These are phyloP conservation scores for Echinosophora koreensis DNA, from an alignment of 306 rosid genomes.

Conservation along the genomic window DNA sequence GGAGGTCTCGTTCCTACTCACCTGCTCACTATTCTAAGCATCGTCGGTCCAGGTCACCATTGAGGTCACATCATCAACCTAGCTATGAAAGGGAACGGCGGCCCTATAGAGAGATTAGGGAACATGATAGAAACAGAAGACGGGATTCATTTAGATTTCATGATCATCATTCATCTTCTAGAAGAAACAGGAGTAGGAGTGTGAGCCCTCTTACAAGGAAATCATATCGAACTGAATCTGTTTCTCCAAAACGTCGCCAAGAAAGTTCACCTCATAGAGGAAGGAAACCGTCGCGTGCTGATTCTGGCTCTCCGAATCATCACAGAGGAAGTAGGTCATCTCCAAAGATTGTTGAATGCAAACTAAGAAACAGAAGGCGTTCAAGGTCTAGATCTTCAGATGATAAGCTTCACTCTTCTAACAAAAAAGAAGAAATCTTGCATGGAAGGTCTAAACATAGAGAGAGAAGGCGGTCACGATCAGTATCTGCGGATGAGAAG, in stretches of 20 bases:
- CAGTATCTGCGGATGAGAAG: slow-evolving; percentile 73
- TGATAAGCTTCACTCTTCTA: slow-evolving; percentile 53
- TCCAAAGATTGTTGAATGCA: slow-evolving; percentile 72
- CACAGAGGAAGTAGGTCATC: slow-evolving; percentile 69
- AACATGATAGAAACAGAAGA: slow-evolving; percentile 74
- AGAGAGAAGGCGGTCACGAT: slow-evolving; percentile 79
- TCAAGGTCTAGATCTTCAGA: slow-evolving; percentile 83
- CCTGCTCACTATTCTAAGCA: slow-evolving; percentile 73
- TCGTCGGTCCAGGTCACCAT: slow-evolving; percentile 84
- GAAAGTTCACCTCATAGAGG: slow-evolving; percentile 75
- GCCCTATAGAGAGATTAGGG: slow-evolving; percentile 71
- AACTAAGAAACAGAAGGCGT: slow-evolving; percentile 67
- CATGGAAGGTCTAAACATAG: slow-evolving; percentile 65
- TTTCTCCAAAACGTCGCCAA: slow-evolving; percentile 73
- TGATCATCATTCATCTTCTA: slow-evolving; percentile 64
- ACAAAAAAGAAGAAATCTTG: slow-evolving; percentile 60
- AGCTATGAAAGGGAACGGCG: slow-evolving; percentile 70
- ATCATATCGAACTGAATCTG: slow-evolving; percentile 61
- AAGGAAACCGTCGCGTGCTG: slow-evolving; percentile 63
- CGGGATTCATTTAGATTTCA: slow-evolving; percentile 73
- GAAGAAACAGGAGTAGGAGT: slow-evolving; percentile 84
- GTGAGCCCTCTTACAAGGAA: slow-evolving; percentile 70
- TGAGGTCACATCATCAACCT: slow-evolving; percentile 66
- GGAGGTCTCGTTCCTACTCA: slow-evolving; percentile 88
- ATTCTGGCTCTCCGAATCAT: slow-evolving; percentile 72